Conservation (phyloP, 2,329 filamentous ascomycete species). For the Talaromyces sp. region DNA sequence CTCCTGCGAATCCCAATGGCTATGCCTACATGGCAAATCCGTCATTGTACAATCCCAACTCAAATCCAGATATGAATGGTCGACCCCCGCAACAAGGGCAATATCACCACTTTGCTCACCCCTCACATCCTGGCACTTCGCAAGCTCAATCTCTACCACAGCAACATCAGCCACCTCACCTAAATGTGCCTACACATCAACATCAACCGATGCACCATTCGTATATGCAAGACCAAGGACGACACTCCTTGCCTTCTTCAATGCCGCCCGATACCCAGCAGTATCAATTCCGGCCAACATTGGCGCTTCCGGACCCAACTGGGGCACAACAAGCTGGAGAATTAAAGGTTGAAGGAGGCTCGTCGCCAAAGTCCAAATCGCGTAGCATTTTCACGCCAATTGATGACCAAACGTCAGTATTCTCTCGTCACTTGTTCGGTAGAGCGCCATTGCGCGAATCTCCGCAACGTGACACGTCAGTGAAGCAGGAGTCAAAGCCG, state of each 20-base stretch:
- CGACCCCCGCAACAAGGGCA: constrained; percentile 42
- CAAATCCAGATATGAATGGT: constrained; percentile 46
- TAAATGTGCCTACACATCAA: constrained; percentile 38
- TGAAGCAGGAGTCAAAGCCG: constrained; percentile 33
- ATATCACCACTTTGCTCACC: constrained; percentile 40
- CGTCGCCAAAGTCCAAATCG: constrained; percentile 66
- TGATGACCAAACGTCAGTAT: constrained; percentile 82
- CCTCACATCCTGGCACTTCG: constrained; percentile 34
- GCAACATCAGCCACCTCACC: constrained; percentile 28
- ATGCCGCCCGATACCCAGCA: constrained; percentile 54
- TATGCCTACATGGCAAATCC: constrained; percentile 84
- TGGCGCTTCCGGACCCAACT: constrained; percentile 56
- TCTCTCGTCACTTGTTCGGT: constrained; percentile 77
- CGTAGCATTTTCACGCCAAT: constrained; percentile 98
- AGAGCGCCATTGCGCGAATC: constrained; percentile 51
- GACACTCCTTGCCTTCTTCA: constrained; percentile 68
- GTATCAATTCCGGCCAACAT: constrained; percentile 45
- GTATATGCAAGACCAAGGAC: constrained; percentile 69
- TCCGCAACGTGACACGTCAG: constrained; percentile 41
- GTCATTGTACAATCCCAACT: constrained; percentile 73
- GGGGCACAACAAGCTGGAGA: constrained; percentile 50
- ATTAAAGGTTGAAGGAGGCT: constrained; percentile 40
- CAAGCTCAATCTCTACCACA: constrained; percentile 39
- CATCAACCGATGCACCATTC: constrained; percentile 56
- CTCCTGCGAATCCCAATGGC: constrained; percentile 61